phyloP scores from a whole-genome alignment of 106 monocot genomes.

The Xerophyta viscosa region DNA sequence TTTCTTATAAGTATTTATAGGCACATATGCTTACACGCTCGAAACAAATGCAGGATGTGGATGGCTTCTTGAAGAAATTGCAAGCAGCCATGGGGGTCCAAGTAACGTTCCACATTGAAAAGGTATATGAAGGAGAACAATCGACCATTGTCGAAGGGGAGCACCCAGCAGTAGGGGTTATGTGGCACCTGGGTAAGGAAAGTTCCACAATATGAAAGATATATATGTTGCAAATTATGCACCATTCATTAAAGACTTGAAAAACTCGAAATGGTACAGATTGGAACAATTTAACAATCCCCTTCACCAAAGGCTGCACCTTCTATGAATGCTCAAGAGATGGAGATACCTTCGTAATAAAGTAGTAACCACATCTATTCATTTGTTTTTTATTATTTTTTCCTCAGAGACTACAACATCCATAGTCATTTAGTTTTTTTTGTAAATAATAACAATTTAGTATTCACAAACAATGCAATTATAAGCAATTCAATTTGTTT shows the following conservation, averaged over 20 bases:
- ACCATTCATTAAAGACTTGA: too few relatives aligned
- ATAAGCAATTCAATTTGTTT: too few relatives aligned
- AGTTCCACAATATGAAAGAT: too few relatives aligned
- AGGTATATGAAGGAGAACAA: slow-evolving; percentile 21
- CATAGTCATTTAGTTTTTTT: too few relatives aligned
- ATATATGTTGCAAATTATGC: too few relatives aligned
- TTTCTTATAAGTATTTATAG: too few relatives aligned
- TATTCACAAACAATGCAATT: too few relatives aligned
- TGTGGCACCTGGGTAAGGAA: slow-evolving; percentile 53
- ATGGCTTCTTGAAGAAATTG: slow-evolving; percentile 23
- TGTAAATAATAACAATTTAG: too few relatives aligned
- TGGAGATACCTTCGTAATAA: slow-evolving; percentile 22
- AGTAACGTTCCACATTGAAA: slow-evolving; percentile 27
- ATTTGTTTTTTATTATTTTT: too few relatives aligned
- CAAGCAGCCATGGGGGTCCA: slow-evolving; percentile 40
- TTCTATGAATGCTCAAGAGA: slow-evolving; percentile 37
- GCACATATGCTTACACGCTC: too few relatives aligned
- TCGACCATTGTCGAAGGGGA: slow-evolving; percentile 15
- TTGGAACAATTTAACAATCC: slow-evolving; percentile 44
- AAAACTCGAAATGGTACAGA: slow-evolving; percentile 25
- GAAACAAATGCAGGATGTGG: slow-evolving; percentile 21
- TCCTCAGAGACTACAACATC: too few relatives aligned
- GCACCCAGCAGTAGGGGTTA: slow-evolving; percentile 7
- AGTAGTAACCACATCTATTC: slow-evolving; percentile 15
- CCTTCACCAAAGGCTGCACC: slow-evolving; percentile 63